Evolutionary conservation across 1,284 basidiomycete genomes (phyloP).

Genomic region (Fistulinella staudtii): DNA sequence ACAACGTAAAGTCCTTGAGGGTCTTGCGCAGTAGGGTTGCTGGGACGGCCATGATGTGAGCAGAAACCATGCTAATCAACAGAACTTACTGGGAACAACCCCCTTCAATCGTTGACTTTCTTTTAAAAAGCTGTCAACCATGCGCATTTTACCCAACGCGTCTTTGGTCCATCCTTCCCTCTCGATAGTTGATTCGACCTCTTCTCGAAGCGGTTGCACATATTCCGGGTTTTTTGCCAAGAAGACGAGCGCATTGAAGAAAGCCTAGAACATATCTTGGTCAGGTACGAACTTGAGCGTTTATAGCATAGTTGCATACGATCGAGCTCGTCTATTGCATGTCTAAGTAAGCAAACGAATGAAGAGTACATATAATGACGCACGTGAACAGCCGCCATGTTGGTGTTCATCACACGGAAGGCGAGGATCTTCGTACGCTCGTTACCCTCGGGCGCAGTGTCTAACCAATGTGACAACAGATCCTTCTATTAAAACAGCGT

Average conservation of each 20-base stretch:
- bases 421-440: slow-evolving; percentile 22
- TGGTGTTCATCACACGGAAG: slow-evolving; percentile 31
- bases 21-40: neutral
- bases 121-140: slow-evolving; percentile 45
- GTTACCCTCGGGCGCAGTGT: neutral
- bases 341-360: neutral
- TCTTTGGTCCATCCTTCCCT: slow-evolving; percentile 42
- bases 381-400: slow-evolving; percentile 40
- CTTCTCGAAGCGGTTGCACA: slow-evolving; percentile 38
- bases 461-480: neutral
- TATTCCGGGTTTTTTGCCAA: slow-evolving; percentile 38
- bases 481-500: neutral
- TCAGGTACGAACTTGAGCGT: neutral
- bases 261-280: slow-evolving; percentile 10
- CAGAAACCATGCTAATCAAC: neutral
- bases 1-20: neutral
- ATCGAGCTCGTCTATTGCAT: slow-evolving; percentile 9
- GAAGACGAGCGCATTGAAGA: slow-evolving; percentile 36
- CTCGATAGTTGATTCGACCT: slow-evolving; percentile 31
- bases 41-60: neutral
- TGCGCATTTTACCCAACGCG: slow-evolving; percentile 38
- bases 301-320: slow-evolving; percentile 1
- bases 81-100: slow-evolving; percentile 23
- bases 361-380: neutral
- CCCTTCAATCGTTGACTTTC: slow-evolving; percentile 38